Evolutionary conservation across 495 filamentous ascomycete species (phyloP).

Genomic region (Talaromyces nanjingensis): DNA sequence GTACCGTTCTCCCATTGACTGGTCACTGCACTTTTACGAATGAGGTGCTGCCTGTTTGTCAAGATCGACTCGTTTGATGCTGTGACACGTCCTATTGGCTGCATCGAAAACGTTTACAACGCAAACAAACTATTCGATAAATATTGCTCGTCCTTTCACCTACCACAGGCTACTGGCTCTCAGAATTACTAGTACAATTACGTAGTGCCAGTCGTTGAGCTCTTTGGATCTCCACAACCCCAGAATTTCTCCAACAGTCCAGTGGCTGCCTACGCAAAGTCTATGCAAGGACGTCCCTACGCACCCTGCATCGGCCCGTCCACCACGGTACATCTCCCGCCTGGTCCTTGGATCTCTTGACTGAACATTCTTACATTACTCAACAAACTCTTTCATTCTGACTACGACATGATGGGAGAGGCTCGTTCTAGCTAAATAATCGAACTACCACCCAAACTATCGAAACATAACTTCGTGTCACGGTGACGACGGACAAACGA

Average conservation of each 20-base stretch:
- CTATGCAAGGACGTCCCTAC: not conserved
- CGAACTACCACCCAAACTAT: not conserved
- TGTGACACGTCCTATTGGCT: not conserved
- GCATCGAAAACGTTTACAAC: not conserved
- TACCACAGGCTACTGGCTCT: not conserved
- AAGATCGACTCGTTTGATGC: not conserved
- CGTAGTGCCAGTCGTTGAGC: not conserved
- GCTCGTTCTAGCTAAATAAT: not conserved
- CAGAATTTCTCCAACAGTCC: constrained; percentile 5
- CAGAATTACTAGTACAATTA: not conserved
- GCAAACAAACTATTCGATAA: not conserved
- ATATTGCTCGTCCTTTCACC: not conserved
- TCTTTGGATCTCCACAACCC: constrained; percentile 1
- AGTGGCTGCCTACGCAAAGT: constrained; percentile 5
- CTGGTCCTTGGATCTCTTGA: not conserved
- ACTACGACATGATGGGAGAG: not conserved
- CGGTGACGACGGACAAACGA: not conserved
- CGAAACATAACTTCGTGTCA: not conserved
- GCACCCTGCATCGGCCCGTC: constrained; percentile 4
- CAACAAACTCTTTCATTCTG: not conserved
- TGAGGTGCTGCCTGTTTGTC: not conserved
- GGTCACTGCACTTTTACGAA: not conserved
- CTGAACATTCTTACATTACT: not conserved
- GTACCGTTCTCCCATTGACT: not conserved
- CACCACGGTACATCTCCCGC: not conserved